Evolutionary conservation across 2,329 filamentous ascomycete species (phyloP).

Genomic region (Anisogramma anomala): DNA sequence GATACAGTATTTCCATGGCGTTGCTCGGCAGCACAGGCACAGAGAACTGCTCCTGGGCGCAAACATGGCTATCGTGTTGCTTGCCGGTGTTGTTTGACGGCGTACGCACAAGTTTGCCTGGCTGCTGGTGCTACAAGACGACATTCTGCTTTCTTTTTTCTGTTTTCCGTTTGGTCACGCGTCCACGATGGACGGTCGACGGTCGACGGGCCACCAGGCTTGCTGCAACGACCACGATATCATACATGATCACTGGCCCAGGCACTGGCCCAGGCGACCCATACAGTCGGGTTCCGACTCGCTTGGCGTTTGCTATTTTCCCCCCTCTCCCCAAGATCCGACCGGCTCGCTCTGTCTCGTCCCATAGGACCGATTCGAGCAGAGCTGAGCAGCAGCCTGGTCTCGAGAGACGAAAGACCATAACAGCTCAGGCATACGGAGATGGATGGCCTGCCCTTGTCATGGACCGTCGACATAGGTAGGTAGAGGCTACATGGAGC

Average conservation of each 20-base stretch:
- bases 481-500: no score
- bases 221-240: not conserved
- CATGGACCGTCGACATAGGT: not conserved
- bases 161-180: not conserved
- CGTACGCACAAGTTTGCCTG: conserved; percentile 11
- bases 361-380: no score
- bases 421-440: not conserved
- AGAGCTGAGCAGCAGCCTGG: no score
- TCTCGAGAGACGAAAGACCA: no score
- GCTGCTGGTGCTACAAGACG: conserved; percentile 5
- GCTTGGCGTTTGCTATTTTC: not conserved
- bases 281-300: not conserved
- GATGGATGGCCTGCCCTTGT: no score
- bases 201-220: not conserved
- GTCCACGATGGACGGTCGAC: not conserved
- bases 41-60: conserved; percentile 1
- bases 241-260: not conserved
- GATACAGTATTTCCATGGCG: not conserved
- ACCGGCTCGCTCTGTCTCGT: no score
- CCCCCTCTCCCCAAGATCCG: not conserved
- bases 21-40: conserved; percentile 1
- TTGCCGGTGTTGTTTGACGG: conserved; percentile 3
- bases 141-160: conserved; percentile 4
- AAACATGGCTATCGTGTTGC: conserved; percentile 9
- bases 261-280: not conserved